Base-by-base conservation (phyloP, 495 filamentous ascomycete genomes). In the Lindgomyces ingoldianus region DNA sequence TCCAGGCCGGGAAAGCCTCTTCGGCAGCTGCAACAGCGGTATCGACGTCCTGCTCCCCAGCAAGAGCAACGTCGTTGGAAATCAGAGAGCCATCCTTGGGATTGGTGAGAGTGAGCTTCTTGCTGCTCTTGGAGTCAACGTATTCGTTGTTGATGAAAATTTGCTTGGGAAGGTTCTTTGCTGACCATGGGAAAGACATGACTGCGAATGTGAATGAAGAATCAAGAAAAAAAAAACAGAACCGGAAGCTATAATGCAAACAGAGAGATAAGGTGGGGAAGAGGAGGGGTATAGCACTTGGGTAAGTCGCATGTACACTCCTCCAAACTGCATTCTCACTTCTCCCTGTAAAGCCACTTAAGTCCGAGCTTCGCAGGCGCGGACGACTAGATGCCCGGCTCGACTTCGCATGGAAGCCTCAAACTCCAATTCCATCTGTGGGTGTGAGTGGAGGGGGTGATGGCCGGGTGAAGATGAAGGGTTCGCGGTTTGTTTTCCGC, bases 81-180 rank as follows among this genome's bases (percentile, higher is more conserved):
- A 76, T 72, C 26, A 78, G 65, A 14, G 74, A 74, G 48, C 71
- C 74, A 63, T 78, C 75, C 42, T 67, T 74, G 1, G 78, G 78
- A 36, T 76, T 79, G 67, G 71, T 65, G 42, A 78, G 69, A n/a
- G 68, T 70, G 21, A 79, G 69, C 29, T 72, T 79, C 65, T 77
- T 76, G 49, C 59, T 30, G 51, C 55, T 74, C 39, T 74, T 75
- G n/a, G 77, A 73, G 33, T 74, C 70, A 58, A 79, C 75, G 62
- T 75, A 80, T 68, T 81, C 75, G 53, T 78, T 79, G 66, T 80
- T 75, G 67, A 80, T 80, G 72, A 79, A 75, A 27, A 77, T 71
- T 56, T 79, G 70, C 65, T 73, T 77, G 25, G 75, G 71, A 1
- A 78, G 69, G 48, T 76, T 76, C 18, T 72, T 60, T 62, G 64